Base-by-base conservation (phyloP, 768 basidiomycete genomes). In the Sutorius australiensis region DNA sequence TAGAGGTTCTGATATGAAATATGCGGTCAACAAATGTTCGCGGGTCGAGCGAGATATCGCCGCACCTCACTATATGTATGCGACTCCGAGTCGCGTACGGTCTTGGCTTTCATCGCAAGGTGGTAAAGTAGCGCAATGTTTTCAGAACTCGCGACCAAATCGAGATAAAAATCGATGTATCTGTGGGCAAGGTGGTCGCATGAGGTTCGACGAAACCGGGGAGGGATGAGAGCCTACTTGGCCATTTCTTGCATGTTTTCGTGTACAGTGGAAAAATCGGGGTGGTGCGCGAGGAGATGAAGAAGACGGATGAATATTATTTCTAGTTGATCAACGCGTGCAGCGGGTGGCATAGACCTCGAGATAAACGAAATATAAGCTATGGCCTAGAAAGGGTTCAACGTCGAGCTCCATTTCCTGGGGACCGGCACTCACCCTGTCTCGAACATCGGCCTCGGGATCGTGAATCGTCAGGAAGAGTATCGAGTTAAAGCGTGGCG, bases 401-500 rank as follows among this genome's bases (percentile, higher is more conserved):
- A 47, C 12, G 17, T 38, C 44, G 1, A 6, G 41, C 36, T 16
- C 16, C 3, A 39, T n/a, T 39, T 44, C 17, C 36, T 13, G 28
- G 8, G 43, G 31, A 48, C 19, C 10, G 19, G 12, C 2, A 58
- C 80, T 58, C 50, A 89, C 93, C 72, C 81, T 75, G 27, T 67
- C 70, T 58, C 82, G 84, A 28, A 94, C 79, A 53, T 98, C 95
- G 21, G 69, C 67, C 56, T 98, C 95, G 0, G 95, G 95, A 68
- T 99, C 97, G 61, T 92, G 86, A 1, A 94, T 87, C 0, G 89
- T 86, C 41, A 99, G 72, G 73, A 97, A 93, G 6, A 90, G 87
- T 51, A 97, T 81, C 41, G 89, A 74, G 64, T 94, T 92, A 72
- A 86, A 95, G 17, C 82, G 78, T 1, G 86, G 69, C 14, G 83